Base-by-base conservation (phyloP, 495 filamentous ascomycete species). In the Lasiosphaeria hispida region DNA sequence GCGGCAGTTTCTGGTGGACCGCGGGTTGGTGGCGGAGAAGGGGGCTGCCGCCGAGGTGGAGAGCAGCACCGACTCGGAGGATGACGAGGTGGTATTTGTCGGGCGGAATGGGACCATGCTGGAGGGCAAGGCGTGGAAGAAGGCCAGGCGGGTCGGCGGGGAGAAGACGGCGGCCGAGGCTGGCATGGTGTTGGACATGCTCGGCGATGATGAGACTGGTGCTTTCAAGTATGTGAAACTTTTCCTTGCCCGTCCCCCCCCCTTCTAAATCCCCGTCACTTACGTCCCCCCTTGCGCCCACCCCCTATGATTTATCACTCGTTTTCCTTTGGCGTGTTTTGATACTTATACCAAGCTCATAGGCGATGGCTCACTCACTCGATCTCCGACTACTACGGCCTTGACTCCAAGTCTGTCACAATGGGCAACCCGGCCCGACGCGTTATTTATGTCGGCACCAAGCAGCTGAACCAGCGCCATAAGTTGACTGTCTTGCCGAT, bases 331-430 rank as follows among this genome's bases (percentile, higher is more conserved):
- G 15, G 43, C 45, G 36, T 9, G 19, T 39, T 48, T 36, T n/a
- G 43, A 48, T n/a, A 33, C 23, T 53, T 11, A 54, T 33, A 45
- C 36, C 43, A 10, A 58, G 30, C 17, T 35, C 23, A 15, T 42
- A 95, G 90, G 60, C 88, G 94, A 48, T 98, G 91, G 89, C 83
- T 98, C 54, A 91, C 96, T 4, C 92, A 98, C 74, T 87, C 85
- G 48, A 90, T 98, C 61, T 95, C 91, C 17, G 78, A 85, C 7
- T 97, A 98, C 71, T 98, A 98, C 70, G 93, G 91, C 34, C 79
- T 98, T 55, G 84, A 83, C 48, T 93, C 91, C 41, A 92, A 88
- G 80, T 91, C 87, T 2, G 81, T 92, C 64, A 89, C 89, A 0
- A 79, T 85, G 13, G 91, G 89, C 15, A 77, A 87, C 63, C 89